Base-by-base conservation (phyloP, 768 basidiomycete genomes). In the Strobilomyces confusus region DNA sequence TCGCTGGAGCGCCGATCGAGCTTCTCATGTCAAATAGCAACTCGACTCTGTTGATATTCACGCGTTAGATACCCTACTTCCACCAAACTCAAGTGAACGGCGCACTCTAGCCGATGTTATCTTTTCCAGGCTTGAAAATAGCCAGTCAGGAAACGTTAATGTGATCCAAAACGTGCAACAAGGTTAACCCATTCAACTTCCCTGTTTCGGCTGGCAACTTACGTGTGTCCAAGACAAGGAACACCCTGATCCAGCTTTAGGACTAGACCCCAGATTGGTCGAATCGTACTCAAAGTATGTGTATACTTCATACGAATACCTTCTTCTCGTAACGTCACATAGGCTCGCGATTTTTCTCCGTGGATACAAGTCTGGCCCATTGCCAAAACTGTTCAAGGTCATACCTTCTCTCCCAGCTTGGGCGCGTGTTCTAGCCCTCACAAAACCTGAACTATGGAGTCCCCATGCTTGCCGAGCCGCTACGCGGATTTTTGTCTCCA, bases 361-460 rank as follows among this genome's bases (percentile, higher is more conserved):
- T 40, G 84, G 86, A 51, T 98, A 99, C 76, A 92, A 89, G 63
- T 94, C 94, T 14, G 95, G 95, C 1, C 86, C 94, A 1, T 80
- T 99, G 1, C 97, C 97, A 29, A 98, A 98, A 73, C 79, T 94
- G 4, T 95, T 99, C 83, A 99, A 99, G 77, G 89, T 99, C 56
- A 89, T 99, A 43, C 97, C 97, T 20, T 89, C 95, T 12, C 83
- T 98, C 23, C 89, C 92, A 4, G 86, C 90, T 55, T 99, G 97
- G 97, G 94, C 95, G 11, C 89, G 93, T 44, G 85, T 98, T 57
- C 82, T 99, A 41, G 92, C 95, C 25, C 80, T 98, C 42, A 98
- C 97, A 14, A 80, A 80, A 49, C 97, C 97, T 1, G 87, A 94
- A 72, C 80, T 84, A 62, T 98, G 97, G 97, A 91, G 92, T 1